Evolutionary conservation across 345 rosid genomes (phyloP), one percentile per base, ranked within the genome.

Genomic region (Sonneratia caseolaris): DNA sequence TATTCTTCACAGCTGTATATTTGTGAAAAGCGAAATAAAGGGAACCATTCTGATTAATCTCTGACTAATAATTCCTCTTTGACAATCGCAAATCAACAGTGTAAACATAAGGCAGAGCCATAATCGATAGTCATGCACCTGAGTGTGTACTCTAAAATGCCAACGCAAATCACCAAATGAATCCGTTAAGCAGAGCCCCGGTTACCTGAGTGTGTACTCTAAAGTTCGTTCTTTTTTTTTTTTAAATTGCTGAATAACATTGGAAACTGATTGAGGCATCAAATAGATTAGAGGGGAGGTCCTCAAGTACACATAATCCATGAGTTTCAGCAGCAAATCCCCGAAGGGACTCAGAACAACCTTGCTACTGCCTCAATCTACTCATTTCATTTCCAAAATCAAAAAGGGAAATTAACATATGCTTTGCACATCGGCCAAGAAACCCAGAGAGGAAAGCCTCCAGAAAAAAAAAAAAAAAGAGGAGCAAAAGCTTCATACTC

Each of bases 71-170:
- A 9, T 42, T 5, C 10, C 8, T 61, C 24, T 24, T 15, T 8
- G 65, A 42, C 45, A 42, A 61, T 5, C 24, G 8, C 3, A 1
- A 7, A 47, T 42, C 32, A 11, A 95, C 90, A 70, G 84, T 69
- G 12, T 92, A 83, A 14, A 97, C 99, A 71, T 8, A 95, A 82
- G 12, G 98, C 99, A 13, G 10, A 13, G 99, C 97, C 74, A 89
- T 27, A 40, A 96, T 84, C 19, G 99, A 96, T 78, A 92, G 79
- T 80, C 98, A 98, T 62, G 98, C 98, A 76, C 98, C 97, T 16
- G 98, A 92, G 42, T 92, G 71, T 56, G 98, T 1, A 27, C 32
- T 27, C 32, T 27, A 27, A 27, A 27, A 27, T 27, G 32, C 32
- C 32, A 27, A 27, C 32, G 32, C 32, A 27, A 27, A 27, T 27